Conservation (phyloP, 2,329 filamentous ascomycete genomes). For the Ophiostoma novo-ulmi region DNA sequence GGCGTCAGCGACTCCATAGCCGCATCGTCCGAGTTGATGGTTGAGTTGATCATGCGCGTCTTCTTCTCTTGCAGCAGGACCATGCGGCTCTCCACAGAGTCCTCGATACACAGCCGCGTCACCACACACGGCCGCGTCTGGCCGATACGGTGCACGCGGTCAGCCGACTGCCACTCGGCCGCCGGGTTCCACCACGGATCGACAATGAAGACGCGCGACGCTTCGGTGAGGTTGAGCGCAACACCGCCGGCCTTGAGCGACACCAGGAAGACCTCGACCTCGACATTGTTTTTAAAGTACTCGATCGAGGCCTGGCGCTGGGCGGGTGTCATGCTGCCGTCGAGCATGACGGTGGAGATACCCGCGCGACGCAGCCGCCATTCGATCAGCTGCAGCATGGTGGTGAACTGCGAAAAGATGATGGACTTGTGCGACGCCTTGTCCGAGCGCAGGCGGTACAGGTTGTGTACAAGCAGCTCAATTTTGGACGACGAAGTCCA, state of each 20-base stretch:
- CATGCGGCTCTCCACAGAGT: constrained; percentile 94
- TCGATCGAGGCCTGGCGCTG: constrained; percentile 92
- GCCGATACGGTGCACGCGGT: constrained; percentile 89
- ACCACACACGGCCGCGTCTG: constrained; percentile 92
- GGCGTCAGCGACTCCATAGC: constrained; percentile 88
- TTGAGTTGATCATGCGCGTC: constrained; percentile 94
- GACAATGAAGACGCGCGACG: constrained; percentile 89
- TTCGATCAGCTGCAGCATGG: constrained; percentile 94
- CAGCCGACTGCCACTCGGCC: constrained; percentile 97
- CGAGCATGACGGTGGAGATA: constrained; percentile 96
- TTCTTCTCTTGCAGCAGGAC: constrained; percentile 97
- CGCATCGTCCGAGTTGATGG: constrained; percentile 86
- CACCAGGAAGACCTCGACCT: constrained; percentile 93
- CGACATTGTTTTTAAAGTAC: constrained; percentile 90
- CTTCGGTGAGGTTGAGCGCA: constrained; percentile 90
- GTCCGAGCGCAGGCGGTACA: constrained; percentile 85
- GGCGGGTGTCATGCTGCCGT: constrained; percentile 92
- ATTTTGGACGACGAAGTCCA: constrained; percentile 99
- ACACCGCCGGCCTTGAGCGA: constrained; percentile 95
- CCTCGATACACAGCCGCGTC: constrained; percentile 90
- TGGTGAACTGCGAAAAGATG: constrained; percentile 95
- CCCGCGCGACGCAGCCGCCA: constrained; percentile 95
- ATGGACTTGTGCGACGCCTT: constrained; percentile 95
- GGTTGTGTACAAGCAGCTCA: constrained; percentile 88
- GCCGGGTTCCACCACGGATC: constrained; percentile 99